These are phyloP conservation scores for Tubosaeta sp. DNA, from an alignment of 768 basidiomycete genomes.

Conservation along the genomic window DNA sequence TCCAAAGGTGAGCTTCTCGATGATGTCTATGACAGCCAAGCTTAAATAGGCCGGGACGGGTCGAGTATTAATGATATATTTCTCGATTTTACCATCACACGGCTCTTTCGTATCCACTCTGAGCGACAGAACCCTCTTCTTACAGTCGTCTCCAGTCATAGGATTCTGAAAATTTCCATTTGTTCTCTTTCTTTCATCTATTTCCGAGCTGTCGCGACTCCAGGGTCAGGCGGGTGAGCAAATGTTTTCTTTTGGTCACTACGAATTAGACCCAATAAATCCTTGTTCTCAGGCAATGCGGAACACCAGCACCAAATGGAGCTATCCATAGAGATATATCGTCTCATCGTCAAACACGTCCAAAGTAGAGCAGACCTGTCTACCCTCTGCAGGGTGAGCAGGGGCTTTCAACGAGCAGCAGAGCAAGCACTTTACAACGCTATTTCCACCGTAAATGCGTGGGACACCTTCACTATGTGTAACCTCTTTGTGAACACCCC, in stretches of 20 bases:
- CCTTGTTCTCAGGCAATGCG: conserved; percentile 32
- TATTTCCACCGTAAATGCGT: conserved; percentile 41
- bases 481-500: conserved; percentile 40
- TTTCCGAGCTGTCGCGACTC: neutral
- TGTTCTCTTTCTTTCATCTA: neutral
- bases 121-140: neutral
- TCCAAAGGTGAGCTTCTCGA: conserved; percentile 4
- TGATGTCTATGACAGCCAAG: neutral
- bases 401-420: conserved; percentile 48
- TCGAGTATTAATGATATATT: neutral
- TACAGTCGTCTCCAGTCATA: neutral
- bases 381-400: conserved; percentile 55
- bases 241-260: neutral
- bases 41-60: conserved; percentile 13
- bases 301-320: conserved; percentile 43
- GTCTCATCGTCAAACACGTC: conserved; percentile 51
- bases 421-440: conserved; percentile 61
- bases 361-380: conserved; percentile 51
- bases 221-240: conserved; percentile 10
- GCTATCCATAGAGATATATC: conserved; percentile 55
- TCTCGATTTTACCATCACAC: conserved; percentile 4
- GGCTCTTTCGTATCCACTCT: neutral
- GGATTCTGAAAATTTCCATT: neutral
- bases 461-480: conserved; percentile 43
- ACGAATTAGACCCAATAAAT: neutral